Percentiles rank a stretch among this genome's conserved stretches.
phyloP scores from a whole-genome alignment of 2,329 filamentous ascomycete species.

The Beauveria sp. region DNA sequence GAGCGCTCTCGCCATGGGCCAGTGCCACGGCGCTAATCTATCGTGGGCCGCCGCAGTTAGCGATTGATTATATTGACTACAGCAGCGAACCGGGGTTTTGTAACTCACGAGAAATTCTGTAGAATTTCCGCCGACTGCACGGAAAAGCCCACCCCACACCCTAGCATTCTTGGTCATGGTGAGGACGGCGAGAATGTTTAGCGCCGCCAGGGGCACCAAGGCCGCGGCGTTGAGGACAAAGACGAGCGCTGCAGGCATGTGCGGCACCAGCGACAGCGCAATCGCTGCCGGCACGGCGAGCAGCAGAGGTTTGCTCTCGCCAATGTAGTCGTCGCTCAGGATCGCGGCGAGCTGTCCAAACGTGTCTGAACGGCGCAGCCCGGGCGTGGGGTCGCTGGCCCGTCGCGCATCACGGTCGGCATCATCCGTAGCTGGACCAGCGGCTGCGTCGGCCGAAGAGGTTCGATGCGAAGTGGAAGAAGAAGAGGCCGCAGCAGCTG shows the following conservation, averaged over 20 bases:
- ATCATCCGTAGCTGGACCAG: neutral
- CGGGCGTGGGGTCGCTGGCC: neutral
- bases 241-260: neutral
- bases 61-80: neutral
- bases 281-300: constrained; percentile 10
- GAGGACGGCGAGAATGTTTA: constrained; percentile 12
- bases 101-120: constrained; percentile 12
- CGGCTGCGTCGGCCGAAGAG: neutral
- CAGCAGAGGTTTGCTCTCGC: constrained; percentile 13
- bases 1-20: neutral
- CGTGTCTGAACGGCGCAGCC: constrained; percentile 9
- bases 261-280: neutral
- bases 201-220: constrained; percentile 12
- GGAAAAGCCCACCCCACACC: constrained; percentile 10
- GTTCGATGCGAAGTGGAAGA: neutral
- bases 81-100: too few relatives aligned
- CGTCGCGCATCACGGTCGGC: neutral
- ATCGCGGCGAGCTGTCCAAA: constrained; percentile 11
- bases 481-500: neutral
- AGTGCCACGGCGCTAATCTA: constrained; percentile 7
- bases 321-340: constrained; percentile 11
- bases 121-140: constrained; percentile 12
- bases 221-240: constrained; percentile 12
- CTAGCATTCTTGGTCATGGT: constrained; percentile 9
- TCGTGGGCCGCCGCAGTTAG: neutral